Conservation (phyloP, 805 yeast species). For the Saturnispora sekii region DNA sequence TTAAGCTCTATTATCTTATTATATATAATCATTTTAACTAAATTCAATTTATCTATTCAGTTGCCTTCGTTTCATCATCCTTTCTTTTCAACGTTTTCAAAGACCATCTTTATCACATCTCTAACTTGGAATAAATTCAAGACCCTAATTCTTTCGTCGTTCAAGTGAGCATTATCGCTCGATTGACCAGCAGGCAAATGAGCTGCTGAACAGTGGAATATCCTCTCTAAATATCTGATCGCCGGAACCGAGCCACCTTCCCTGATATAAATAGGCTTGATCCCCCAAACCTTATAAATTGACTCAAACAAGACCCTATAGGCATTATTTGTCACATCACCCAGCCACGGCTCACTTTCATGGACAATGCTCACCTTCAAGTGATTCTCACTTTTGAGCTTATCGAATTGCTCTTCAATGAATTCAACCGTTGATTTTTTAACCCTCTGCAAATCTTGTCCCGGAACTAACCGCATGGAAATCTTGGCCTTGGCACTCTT, state of each 20-base stretch:
- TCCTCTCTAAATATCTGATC: conserved; percentile 72
- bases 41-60: background rate
- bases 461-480: conserved; percentile 84
- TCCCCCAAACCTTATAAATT: conserved; percentile 61
- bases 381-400: conserved; percentile 50
- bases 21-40: conserved; percentile 3
- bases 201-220: conserved; percentile 79
- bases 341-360: conserved; percentile 95
- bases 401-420: conserved; percentile 38
- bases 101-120: conserved; percentile 46
- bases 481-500: conserved; percentile 64
- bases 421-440: conserved; percentile 40
- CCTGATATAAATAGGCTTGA: conserved; percentile 75
- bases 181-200: conserved; percentile 96
- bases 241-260: conserved; percentile 98
- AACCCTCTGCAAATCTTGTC: conserved; percentile 57
- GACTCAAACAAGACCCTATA: conserved; percentile 59
- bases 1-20: background rate
- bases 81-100: conserved; percentile 16
- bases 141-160: conserved; percentile 76
- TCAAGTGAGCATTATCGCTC: conserved; percentile 87
- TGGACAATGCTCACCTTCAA: conserved; percentile 55
- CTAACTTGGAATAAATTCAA: conserved; percentile 69
- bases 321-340: conserved; percentile 69
- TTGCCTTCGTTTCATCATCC: background rate